A percentile compares a stretch with the other conserved stretches of the same genome.
phyloP scores from a whole-genome alignment of 352 stramenopile species.

The Thraustochytrium striatum region DNA sequence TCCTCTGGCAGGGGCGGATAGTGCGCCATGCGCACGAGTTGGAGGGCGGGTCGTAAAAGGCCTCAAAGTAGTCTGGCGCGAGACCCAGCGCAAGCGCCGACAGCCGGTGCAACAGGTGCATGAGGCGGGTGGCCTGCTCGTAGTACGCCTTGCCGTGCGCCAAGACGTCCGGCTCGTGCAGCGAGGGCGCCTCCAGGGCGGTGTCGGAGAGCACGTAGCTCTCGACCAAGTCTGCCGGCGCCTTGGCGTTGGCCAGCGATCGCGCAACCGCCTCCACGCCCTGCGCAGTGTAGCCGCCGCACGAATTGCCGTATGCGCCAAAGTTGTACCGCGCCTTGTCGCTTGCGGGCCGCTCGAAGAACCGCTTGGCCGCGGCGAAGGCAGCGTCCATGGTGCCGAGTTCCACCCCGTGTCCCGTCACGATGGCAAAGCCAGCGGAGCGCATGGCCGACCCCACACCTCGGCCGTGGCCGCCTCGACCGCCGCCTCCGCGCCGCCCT shows the following conservation, averaged over 20 bases:
- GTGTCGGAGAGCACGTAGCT: slow-evolving; percentile 16
- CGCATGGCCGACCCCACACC: too few relatives aligned
- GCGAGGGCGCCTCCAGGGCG: neutral
- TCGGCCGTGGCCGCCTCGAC: too few relatives aligned
- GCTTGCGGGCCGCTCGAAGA: too few relatives aligned
- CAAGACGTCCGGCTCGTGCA: neutral
- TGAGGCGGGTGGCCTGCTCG: slow-evolving; percentile 8
- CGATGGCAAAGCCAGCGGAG: slow-evolving; percentile 30
- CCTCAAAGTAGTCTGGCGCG: slow-evolving; percentile 4
- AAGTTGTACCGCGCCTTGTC: slow-evolving; percentile 30
- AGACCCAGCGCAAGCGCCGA: slow-evolving; percentile 27
- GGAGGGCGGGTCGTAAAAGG: slow-evolving; percentile 13
- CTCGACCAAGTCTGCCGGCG: slow-evolving; percentile 23
- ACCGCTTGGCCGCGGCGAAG: neutral
- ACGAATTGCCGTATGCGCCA: slow-evolving; percentile 1
- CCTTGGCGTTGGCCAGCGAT: neutral
- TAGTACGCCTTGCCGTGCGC: neutral
- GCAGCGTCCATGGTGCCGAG: neutral
- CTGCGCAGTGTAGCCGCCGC: slow-evolving; percentile 27
- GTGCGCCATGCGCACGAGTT: slow-evolving; percentile 10
- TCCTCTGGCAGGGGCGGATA: slow-evolving; percentile 15
- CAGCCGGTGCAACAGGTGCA: slow-evolving; percentile 37
- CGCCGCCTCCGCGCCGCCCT: too few relatives aligned
- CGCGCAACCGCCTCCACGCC: slow-evolving; percentile 18
- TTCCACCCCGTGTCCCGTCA: neutral